Conservation (phyloP, 805 yeast species). For the Cyberlindnera maritima region DNA sequence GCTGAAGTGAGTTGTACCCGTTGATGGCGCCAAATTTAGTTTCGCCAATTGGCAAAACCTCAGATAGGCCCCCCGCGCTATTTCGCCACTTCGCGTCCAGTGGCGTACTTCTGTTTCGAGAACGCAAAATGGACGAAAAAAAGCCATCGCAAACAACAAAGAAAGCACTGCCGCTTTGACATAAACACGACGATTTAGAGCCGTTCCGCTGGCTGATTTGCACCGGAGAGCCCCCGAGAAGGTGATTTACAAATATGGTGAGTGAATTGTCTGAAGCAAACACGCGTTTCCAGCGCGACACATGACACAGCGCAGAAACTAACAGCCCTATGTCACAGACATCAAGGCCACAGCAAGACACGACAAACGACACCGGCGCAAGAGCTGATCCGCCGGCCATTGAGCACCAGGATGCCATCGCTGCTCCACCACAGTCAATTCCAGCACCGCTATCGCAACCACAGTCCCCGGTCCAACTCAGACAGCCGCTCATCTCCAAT, state of each 20-base stretch:
- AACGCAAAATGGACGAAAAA: neutral
- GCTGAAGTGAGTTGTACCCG: too few relatives aligned
- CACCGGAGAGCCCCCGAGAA: too few relatives aligned
- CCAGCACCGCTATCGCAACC: neutral
- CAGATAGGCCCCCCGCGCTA: neutral
- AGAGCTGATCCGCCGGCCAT: neutral
- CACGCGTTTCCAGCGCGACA: too few relatives aligned
- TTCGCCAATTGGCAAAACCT: neutral
- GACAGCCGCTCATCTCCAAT: slow-evolving; percentile 16
- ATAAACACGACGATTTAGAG: too few relatives aligned
- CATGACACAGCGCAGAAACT: too few relatives aligned
- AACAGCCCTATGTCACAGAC: too few relatives aligned
- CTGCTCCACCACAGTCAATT: neutral
- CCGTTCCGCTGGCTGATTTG: too few relatives aligned
- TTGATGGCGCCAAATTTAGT: too few relatives aligned
- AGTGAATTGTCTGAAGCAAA: too few relatives aligned
- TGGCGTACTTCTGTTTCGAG: neutral
- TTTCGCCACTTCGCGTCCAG: neutral
- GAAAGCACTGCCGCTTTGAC: too few relatives aligned
- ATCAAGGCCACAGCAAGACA: neutral
- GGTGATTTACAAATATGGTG: too few relatives aligned
- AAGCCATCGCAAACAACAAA: slow-evolving; percentile 2
- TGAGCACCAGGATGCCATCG: neutral
- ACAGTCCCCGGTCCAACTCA: slow-evolving; percentile 2
- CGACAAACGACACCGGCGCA: neutral